Base-by-base conservation (phyloP, 495 filamentous ascomycete species). In the Apiosordaria backusii region DNA sequence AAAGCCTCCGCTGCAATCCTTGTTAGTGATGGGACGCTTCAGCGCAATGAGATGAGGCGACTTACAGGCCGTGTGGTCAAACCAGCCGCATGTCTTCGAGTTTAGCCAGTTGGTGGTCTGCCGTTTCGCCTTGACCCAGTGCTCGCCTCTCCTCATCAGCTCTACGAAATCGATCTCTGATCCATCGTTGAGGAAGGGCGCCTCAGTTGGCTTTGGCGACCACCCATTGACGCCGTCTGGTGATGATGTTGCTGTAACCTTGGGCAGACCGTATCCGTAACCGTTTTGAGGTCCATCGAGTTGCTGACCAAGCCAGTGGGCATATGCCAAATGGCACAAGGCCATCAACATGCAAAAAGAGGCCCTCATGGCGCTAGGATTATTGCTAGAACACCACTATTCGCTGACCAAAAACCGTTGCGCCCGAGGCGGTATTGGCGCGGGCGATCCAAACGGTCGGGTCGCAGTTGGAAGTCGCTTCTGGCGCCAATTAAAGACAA, bases 71-170 rank as follows among this genome's bases (percentile, higher is more conserved):
- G 72, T 71, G 0, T 71, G 54, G n/a, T n/a, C n/a, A n/a, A 66
- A 66, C 68, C 70, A 81, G 7, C 77, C 78, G 62, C 79, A 81
- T 1, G 79, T 81, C 55, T 70, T 50, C 0, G 27, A 26, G 58
- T 80, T 76, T 1, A 67, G 50, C 74, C 74, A 81, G 2, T 71
- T 67, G 26, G 66, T 70, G 21, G 62, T 1, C 24, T 55, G 13
- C 62, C 53, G 57, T 60, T 57, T 53, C 62, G 61, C 19, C 59
- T 50, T 66, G 2, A 27, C n/a, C 63, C 63, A 63, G 1, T 58
- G 65, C n/a, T 45, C 71, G 55, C 57, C 64, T 45, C 57, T 57
- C 19, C 65, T 54, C 60, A 15, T 61, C 19, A 69, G 58, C 57
- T 65, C 50, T 15, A 63, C 15, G 24, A 63, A 29, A 10, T 24